Percentiles rank a stretch among this genome's conserved stretches.
Evolutionary conservation across 257 asterid genomes (phyloP).

Genomic region (Penstemon davidsonii): DNA sequence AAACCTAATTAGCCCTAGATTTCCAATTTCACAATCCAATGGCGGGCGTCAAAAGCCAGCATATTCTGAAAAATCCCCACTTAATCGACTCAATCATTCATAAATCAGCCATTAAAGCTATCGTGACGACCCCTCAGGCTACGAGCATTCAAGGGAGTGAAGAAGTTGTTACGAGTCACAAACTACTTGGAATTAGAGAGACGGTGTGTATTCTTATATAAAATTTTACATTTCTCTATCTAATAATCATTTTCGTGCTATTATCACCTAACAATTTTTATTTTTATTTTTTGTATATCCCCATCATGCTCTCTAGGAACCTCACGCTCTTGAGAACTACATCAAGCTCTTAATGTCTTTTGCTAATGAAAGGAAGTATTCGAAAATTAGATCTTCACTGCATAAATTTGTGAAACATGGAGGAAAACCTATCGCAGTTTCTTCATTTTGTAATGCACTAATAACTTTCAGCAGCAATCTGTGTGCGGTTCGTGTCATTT

Average conservation of each 20-base stretch:
- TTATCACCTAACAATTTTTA: background rate
- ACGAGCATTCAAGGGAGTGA: too few species aligned
- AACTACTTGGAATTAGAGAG: too few species aligned
- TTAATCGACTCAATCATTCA: too few species aligned
- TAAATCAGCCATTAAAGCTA: too few species aligned
- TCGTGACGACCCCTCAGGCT: too few species aligned
- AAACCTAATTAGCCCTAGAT: too few species aligned
- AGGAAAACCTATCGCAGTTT: conserved; percentile 36
- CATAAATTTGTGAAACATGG: conserved; percentile 47
- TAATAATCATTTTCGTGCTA: too few species aligned
- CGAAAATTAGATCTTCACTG: conserved; percentile 63
- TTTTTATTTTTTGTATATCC: conserved; percentile 41
- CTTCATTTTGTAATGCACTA: conserved; percentile 60
- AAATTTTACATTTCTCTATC: background rate
- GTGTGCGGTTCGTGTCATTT: conserved; percentile 56
- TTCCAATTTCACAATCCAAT: too few species aligned
- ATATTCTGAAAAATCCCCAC: too few species aligned
- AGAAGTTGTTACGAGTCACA: too few species aligned
- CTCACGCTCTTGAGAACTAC: conserved; percentile 46
- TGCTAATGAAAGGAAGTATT: conserved; percentile 56
- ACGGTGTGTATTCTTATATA: too few species aligned
- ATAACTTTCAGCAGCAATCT: conserved; percentile 44
- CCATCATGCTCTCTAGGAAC: conserved; percentile 45
- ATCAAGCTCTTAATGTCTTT: conserved; percentile 47
- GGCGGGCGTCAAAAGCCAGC: too few species aligned